phyloP scores from a whole-genome alignment of 164 flowering plant genomes.

The Nymphaea thermarum region DNA sequence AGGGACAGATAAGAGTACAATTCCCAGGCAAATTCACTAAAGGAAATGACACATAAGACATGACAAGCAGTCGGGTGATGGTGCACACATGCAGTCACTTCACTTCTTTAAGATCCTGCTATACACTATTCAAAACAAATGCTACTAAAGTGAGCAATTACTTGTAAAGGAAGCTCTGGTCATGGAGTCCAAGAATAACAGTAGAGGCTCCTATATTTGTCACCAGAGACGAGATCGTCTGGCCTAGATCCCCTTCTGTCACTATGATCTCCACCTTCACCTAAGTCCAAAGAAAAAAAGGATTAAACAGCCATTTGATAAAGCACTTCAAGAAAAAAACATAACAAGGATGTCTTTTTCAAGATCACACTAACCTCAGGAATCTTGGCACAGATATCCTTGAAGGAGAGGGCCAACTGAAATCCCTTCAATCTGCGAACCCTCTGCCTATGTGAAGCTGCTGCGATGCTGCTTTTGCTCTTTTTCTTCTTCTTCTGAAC shows the following conservation, averaged over 20 bases:
- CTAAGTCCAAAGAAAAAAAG: slow-evolving; percentile 17
- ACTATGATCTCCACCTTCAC: slow-evolving; percentile 80
- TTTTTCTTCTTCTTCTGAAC: slow-evolving; percentile 18
- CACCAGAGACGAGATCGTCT: slow-evolving; percentile 39
- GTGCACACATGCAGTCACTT: no score
- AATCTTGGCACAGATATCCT: slow-evolving; percentile 46
- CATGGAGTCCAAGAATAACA: slow-evolving; percentile 80
- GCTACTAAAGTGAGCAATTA: slow-evolving; percentile 19
- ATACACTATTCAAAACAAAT: no score
- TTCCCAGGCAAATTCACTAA: no score
- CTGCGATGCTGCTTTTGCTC: not conserved
- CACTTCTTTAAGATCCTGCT: no score
- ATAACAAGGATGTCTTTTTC: not conserved
- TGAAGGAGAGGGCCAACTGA: slow-evolving; percentile 83
- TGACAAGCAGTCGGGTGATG: no score
- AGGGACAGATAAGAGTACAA: no score
- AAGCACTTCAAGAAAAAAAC: not conserved
- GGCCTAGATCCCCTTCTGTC: slow-evolving; percentile 62
- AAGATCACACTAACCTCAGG: slow-evolving; percentile 30
- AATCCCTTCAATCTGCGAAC: slow-evolving; percentile 53
- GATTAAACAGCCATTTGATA: not conserved
- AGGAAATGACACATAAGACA: no score
- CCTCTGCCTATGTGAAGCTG: slow-evolving; percentile 24
- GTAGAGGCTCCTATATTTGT: slow-evolving; percentile 61
- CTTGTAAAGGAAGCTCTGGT: slow-evolving; percentile 80